phyloP scores from a whole-genome alignment of 768 basidiomycete species.

The Boletus reticuloceps region DNA sequence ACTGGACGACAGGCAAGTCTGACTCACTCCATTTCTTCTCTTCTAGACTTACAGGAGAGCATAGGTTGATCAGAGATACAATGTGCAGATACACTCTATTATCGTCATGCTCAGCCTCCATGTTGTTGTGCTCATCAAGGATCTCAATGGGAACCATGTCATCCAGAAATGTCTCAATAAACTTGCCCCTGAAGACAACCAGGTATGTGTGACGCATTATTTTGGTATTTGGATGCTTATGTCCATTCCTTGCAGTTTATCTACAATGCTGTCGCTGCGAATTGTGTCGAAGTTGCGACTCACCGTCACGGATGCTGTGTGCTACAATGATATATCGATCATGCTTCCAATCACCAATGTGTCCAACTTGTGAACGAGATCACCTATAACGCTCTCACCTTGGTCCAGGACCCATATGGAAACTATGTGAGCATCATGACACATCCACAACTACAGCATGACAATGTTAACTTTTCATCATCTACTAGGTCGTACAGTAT shows the following conservation, averaged over 20 bases:
- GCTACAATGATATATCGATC: constrained; percentile 95
- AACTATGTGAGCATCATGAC: constrained; percentile 64
- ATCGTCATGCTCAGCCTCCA: constrained; percentile 95
- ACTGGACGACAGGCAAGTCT: constrained; percentile 85
- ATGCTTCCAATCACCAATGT: constrained; percentile 93
- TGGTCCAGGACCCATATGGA: constrained; percentile 96
- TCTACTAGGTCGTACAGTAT: constrained; percentile 87
- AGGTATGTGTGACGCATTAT: constrained; percentile 45
- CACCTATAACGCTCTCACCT: constrained; percentile 94
- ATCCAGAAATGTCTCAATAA: constrained; percentile 99
- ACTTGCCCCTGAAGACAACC: constrained; percentile 96
- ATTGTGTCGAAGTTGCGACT: constrained; percentile 98
- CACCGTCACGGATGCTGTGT: constrained; percentile 99
- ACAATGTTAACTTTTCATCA: background rate
- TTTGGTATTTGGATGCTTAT: background rate
- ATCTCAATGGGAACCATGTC: constrained; percentile 94
- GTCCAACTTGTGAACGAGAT: constrained; percentile 98
- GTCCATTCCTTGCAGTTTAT: constrained; percentile 64
- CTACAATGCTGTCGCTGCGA: constrained; percentile 98
- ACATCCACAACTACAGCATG: background rate
- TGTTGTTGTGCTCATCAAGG: constrained; percentile 99
- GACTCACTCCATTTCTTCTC: constrained; percentile 32
- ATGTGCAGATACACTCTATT: constrained; percentile 92
- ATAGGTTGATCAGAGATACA: constrained; percentile 80
- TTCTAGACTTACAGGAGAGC: constrained; percentile 51